Base-by-base conservation (phyloP, 495 filamentous ascomycete genomes). In the Patellaria atrata region DNA sequence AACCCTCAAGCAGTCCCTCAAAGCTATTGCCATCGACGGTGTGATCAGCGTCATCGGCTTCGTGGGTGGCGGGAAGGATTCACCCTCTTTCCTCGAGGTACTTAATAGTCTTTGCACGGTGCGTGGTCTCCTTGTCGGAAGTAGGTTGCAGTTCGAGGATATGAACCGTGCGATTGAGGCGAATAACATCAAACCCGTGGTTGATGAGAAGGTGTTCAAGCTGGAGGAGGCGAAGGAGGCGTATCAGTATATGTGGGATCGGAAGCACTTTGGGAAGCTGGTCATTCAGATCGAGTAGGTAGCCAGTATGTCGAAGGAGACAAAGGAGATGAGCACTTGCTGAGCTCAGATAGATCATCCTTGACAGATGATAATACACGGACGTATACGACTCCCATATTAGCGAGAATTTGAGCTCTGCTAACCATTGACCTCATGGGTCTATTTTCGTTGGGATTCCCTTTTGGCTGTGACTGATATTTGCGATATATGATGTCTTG, bases 241-340 rank as follows among this genome's bases (percentile, higher is more conserved):
- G 3, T 65, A 62, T 38, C 48, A 61, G 33, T 58, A 58, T 39
- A 45, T 79, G 75, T 82, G 68, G 71, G 70, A 63, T 22, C 64
- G 77, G 54, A 78, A 75, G 46, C 81, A 89, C 50, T 75, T 84
- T 44, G 81, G 80, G 16, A 87, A 86, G 62, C 40, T 84, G 26
- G 56, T 57, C 8, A 70, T 84, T 52, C 71, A 70, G 54, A 76
- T 84, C 3, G 45, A 37, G 13, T 48, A 44, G n/a, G n/a, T n/a
- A n/a, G n/a, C n/a, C n/a, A n/a, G n/a, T n/a, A n/a, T n/a, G n/a
- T n/a, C n/a, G n/a, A n/a, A n/a, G n/a, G n/a, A n/a, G n/a, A n/a
- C n/a, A n/a, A n/a, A n/a, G n/a, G n/a, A n/a, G n/a, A n/a, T n/a
- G n/a, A n/a, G n/a, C n/a, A n/a, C n/a, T n/a, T n/a, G n/a, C n/a